phyloP scores from a whole-genome alignment of 192 early-diverging fungal species.

The Gonapodya prolifera region DNA sequence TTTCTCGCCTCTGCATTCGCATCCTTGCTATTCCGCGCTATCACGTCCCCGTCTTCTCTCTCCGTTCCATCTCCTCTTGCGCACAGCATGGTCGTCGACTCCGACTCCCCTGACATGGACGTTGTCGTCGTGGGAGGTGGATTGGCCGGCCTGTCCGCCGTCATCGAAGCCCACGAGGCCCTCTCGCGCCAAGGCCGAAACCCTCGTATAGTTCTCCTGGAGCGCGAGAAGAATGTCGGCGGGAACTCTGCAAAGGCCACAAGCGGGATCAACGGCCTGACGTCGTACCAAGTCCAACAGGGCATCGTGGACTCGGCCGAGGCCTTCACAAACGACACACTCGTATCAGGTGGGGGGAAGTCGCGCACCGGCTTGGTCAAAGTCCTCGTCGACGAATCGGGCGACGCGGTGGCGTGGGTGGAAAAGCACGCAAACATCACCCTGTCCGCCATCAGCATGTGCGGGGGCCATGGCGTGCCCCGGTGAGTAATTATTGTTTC shows the following conservation, averaged over 20 bases:
- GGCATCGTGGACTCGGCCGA: slow-evolving; percentile 7
- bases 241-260: slow-evolving; percentile 11
- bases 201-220: slow-evolving; percentile 7
- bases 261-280: slow-evolving; percentile 5
- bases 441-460: neutral
- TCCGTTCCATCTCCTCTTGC: neutral
- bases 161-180: slow-evolving; percentile 3
- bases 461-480: slow-evolving; percentile 10
- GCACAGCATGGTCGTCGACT: neutral
- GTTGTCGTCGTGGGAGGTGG: slow-evolving; percentile 9
- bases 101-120: neutral
- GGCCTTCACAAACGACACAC: slow-evolving; percentile 5
- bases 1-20: too few relatives aligned
- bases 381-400: slow-evolving; percentile 7
- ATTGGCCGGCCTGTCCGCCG: slow-evolving; percentile 7
- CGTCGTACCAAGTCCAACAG: slow-evolving; percentile 1
- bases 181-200: neutral
- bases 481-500: neutral
- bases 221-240: slow-evolving; percentile 7
- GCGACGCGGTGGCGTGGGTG: slow-evolving; percentile 7
- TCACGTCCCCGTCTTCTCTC: neutral
- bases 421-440: neutral
- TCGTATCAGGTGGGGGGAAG: neutral
- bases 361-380: neutral
- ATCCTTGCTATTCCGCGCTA: too few relatives aligned